These are phyloP conservation scores for Teunomyces stri DNA, from an alignment of 805 yeast species.

Conservation along the genomic window DNA sequence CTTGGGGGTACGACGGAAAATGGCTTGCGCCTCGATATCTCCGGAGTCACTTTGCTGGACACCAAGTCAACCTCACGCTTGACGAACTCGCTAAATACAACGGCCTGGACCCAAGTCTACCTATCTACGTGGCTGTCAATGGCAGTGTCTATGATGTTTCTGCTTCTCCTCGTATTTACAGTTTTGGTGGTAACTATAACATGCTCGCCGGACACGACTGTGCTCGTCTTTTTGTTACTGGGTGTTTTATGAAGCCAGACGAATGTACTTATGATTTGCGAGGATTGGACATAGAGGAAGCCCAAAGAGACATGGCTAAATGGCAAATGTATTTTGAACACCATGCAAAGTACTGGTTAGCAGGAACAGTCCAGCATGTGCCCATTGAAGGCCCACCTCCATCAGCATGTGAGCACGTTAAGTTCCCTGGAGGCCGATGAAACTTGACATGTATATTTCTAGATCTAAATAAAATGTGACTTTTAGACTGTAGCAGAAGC, in stretches of 20 bases:
- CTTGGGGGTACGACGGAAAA: slow-evolving; percentile 62
- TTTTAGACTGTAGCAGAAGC: slow-evolving; percentile 27
- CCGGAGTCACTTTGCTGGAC: slow-evolving; percentile 17
- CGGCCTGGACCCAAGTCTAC: slow-evolving; percentile 48
- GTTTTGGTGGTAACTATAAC: slow-evolving; percentile 55
- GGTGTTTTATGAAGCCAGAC: slow-evolving; percentile 54
- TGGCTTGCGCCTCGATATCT: slow-evolving; percentile 45
- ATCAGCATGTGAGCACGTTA: slow-evolving; percentile 37
- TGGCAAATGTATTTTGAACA: slow-evolving; percentile 55
- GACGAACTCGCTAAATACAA: slow-evolving; percentile 48
- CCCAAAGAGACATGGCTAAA: slow-evolving; percentile 34
- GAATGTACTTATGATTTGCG: slow-evolving; percentile 67
- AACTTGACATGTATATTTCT: neutral
- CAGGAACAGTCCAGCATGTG: slow-evolving; percentile 52
- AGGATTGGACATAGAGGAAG: slow-evolving; percentile 48
- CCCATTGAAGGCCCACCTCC: slow-evolving; percentile 50
- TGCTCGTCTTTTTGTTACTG: slow-evolving; percentile 68
- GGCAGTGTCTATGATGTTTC: slow-evolving; percentile 68
- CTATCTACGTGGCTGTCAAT: slow-evolving; percentile 58
- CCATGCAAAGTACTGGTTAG: slow-evolving; percentile 56
- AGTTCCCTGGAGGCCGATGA: slow-evolving; percentile 7
- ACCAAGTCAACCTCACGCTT: slow-evolving; percentile 34
- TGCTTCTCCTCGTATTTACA: slow-evolving; percentile 49
- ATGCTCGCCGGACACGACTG: slow-evolving; percentile 64
- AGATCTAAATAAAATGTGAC: neutral